These are phyloP conservation scores for Colletotrichum trifolii DNA, from an alignment of 2,329 filamentous ascomycete species.

Conservation along the genomic window DNA sequence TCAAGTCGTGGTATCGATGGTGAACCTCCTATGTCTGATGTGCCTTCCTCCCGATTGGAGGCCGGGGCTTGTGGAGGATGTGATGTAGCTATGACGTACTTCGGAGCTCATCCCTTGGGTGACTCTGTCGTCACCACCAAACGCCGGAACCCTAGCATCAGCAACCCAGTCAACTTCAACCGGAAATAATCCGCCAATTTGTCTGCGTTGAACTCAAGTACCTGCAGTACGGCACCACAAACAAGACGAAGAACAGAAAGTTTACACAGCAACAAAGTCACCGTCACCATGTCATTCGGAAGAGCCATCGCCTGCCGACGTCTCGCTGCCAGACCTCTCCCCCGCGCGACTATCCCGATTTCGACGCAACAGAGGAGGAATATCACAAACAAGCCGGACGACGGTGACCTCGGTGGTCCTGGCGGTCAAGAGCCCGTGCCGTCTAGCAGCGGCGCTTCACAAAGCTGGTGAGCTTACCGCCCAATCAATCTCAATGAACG, in stretches of 20 bases:
- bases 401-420: conserved; percentile 34
- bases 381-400: conserved; percentile 7
- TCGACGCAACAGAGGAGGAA: conserved; percentile 13
- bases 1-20: too few species aligned
- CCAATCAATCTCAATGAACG: neutral
- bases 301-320: conserved; percentile 4
- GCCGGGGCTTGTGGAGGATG: too few species aligned
- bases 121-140: too few species aligned
- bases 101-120: too few species aligned
- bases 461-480: conserved; percentile 20
- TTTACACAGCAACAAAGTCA: neutral
- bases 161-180: neutral
- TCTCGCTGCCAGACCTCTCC: neutral
- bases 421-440: conserved; percentile 33
- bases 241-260: neutral
- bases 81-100: too few species aligned
- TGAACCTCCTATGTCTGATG: too few species aligned
- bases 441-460: conserved; percentile 5
- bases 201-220: too few species aligned
- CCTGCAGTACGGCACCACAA: neutral
- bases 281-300: conserved; percentile 5
- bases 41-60: too few species aligned
- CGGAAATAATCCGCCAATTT: too few species aligned
- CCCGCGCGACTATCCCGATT: neutral
- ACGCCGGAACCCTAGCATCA: neutral